Evolutionary conservation across 305 asterid genomes (phyloP).

Genomic region (Fraxinus nigra): DNA sequence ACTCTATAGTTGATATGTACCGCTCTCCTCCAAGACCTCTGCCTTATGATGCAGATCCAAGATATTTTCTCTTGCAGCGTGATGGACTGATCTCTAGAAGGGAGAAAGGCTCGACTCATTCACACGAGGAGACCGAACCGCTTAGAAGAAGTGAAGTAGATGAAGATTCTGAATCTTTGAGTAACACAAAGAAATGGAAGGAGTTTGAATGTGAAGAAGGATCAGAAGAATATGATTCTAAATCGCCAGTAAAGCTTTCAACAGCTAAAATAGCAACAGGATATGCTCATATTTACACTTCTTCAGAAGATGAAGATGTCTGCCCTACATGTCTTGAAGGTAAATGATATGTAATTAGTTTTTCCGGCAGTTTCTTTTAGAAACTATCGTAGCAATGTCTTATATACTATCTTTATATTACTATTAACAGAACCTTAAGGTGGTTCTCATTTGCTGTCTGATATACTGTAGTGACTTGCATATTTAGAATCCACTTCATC

Average conservation of each 20-base stretch:
- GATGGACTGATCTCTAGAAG: background rate
- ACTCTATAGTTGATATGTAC: background rate
- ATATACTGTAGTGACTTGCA: background rate
- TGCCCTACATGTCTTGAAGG: background rate
- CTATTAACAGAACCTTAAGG: background rate
- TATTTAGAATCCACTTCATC: background rate
- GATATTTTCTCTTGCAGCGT: background rate
- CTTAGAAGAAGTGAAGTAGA: conserved; percentile 63
- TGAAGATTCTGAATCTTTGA: conserved; percentile 52
- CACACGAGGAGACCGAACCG: conserved; percentile 70
- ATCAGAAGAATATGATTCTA: background rate
- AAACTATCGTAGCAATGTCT: background rate
- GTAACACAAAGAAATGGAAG: conserved; percentile 47
- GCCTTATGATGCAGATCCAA: background rate
- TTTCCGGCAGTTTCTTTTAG: background rate
- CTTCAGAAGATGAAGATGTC: background rate
- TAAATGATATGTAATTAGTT: background rate
- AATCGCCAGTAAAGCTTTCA: background rate
- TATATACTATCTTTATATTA: background rate
- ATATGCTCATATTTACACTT: background rate
- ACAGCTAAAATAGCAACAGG: background rate
- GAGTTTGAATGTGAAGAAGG: background rate
- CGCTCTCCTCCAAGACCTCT: background rate
- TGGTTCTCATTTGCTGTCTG: background rate
- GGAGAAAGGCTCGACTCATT: conserved; percentile 84